Evolutionary conservation across 1,284 basidiomycete species (phyloP), one percentile per base, ranked within the genome.

Genomic region (Tremellales sp.): DNA sequence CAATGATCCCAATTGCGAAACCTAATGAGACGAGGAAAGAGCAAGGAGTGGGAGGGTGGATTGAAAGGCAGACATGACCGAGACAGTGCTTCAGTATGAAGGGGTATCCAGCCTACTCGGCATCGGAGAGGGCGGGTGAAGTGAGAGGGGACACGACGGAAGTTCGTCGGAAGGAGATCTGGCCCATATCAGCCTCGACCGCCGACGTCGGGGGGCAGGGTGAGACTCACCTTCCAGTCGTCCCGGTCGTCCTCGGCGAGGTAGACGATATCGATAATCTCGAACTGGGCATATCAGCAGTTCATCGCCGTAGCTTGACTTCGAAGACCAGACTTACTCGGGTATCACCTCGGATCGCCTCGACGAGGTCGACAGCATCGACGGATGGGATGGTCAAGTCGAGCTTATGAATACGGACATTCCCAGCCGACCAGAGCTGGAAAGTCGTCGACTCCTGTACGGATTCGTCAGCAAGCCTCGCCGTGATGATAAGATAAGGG

Each of bases 381-480:
- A 45, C 41, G 4, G 61, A 36, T 4, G 60, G 52, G 17, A 68
- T 33, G 12, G 64, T 64, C 17, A 68, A 51, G 49, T 72, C 66
- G 33, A 54, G 58, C 2, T 56, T 57, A 43, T 62, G 53, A 40
- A 69, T 47, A 36, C 64, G 62, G 49, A 67, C 51, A 44, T 66
- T 70, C 10, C 61, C 67, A 13, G 60, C 68, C 23, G 67, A 70
- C 68, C 69, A 70, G 43, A 71, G 58, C 45, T 67, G 55, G 48
- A 70, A 48, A 7, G 52, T 55, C n/a, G 62, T 43, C 36, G 54
- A 10, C 23, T 57, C 31, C 68, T 73, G 43, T 3, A 45, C 43
- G 41, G 10, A 46, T 45, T 22, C 19, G 40, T 26, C 21, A 46
- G 24, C 13, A 6, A 6, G 19, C 15, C 15, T 36, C 13, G 15